Evolutionary conservation across 108 stramenopile genomes (phyloP).

Genomic region (Pseudonitzschia multistriata): DNA sequence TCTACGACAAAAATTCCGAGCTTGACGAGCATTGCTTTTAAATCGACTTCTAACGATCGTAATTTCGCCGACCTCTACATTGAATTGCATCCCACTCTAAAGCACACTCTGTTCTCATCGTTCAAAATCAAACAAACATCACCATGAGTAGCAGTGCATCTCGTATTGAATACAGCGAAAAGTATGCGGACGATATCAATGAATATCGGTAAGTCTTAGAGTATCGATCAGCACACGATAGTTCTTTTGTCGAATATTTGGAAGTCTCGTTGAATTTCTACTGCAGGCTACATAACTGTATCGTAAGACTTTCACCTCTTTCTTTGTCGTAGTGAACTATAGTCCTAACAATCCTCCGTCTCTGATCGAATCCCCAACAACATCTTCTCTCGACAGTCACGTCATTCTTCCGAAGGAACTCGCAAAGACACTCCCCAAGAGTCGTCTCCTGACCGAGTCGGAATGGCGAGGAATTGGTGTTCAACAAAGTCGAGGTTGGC

Average conservation of each 20-base stretch:
- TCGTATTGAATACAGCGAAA: constrained; percentile 91
- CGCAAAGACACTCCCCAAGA: constrained; percentile 93
- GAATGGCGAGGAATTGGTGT: constrained; percentile 97
- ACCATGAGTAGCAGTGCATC: constrained; percentile 69
- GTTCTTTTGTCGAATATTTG: neutral
- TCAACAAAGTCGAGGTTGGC: constrained; percentile 98
- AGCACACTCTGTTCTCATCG: neutral
- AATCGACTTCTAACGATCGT: neutral
- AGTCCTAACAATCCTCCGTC: neutral
- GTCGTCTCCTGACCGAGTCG: constrained; percentile 88
- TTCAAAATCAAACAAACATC: neutral
- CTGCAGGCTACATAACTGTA: neutral
- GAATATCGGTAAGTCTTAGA: constrained; percentile 52
- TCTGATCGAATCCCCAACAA: neutral
- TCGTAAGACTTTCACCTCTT: neutral
- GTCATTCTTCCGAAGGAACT: constrained; percentile 97
- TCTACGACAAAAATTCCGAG: too few relatives aligned
- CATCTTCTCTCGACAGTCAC: constrained; percentile 58
- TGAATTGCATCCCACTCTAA: neutral
- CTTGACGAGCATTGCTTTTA: neutral
- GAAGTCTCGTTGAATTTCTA: neutral
- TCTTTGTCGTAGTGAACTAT: neutral
- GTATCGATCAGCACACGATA: neutral
- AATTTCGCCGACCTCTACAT: too few relatives aligned
- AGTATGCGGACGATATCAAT: constrained; percentile 67